Conservation (phyloP, 2,329 filamentous ascomycete species). For the Triangularia setosa region DNA sequence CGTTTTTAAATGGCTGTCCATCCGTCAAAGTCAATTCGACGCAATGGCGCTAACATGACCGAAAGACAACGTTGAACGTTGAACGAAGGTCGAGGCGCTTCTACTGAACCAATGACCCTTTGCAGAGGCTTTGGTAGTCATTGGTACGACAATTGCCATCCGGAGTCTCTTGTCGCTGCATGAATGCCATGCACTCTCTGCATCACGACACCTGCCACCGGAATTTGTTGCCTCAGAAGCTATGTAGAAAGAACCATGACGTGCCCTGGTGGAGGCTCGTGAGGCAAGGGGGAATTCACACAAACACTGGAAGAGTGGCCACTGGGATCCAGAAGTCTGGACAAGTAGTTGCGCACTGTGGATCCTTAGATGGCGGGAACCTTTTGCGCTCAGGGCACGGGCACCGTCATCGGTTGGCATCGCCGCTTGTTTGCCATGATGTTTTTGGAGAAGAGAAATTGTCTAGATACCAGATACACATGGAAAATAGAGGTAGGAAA, state of each 20-base stretch:
- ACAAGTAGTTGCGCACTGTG: background rate
- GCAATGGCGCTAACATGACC: background rate
- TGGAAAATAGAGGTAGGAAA: too few relatives aligned
- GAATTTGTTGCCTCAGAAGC: background rate
- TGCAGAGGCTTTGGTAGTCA: background rate
- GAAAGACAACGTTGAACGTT: background rate
- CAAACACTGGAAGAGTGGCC: background rate
- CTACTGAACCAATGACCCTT: background rate
- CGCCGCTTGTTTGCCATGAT: background rate
- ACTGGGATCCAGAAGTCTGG: background rate
- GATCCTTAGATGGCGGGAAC: background rate
- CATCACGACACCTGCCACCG: constrained; percentile 3
- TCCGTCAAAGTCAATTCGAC: background rate
- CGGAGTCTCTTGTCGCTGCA: background rate
- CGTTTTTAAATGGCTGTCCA: background rate
- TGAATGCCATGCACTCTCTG: background rate
- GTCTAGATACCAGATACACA: too few relatives aligned
- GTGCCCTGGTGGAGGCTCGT: background rate
- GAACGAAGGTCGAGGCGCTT: background rate
- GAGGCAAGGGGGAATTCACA: background rate
- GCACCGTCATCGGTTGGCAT: background rate
- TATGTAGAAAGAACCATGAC: background rate
- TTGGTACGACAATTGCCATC: background rate
- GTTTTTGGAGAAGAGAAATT: background rate
- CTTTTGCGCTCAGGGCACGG: background rate